These are phyloP conservation scores for Emmonsia crescens DNA, from an alignment of 2,329 filamentous ascomycete genomes.

Conservation along the genomic window DNA sequence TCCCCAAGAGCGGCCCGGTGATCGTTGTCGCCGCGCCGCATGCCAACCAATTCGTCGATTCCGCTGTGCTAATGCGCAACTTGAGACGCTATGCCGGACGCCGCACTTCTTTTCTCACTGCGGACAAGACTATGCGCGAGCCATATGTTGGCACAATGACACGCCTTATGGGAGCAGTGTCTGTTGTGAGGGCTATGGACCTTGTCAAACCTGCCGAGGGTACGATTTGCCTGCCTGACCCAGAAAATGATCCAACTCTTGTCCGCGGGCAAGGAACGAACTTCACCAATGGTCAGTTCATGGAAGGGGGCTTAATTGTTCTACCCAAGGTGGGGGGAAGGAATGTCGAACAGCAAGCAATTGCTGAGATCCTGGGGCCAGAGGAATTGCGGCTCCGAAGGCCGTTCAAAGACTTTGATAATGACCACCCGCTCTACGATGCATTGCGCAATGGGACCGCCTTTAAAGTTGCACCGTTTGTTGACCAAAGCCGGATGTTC, in stretches of 20 bases:
- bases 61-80: slow-evolving; percentile 69
- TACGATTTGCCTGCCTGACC: slow-evolving; percentile 67
- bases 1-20: slow-evolving; percentile 66
- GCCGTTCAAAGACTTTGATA: slow-evolving; percentile 59
- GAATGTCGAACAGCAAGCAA: slow-evolving; percentile 59
- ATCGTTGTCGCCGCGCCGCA: slow-evolving; percentile 84
- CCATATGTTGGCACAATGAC: slow-evolving; percentile 71
- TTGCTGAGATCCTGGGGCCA: slow-evolving; percentile 59
- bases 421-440: slow-evolving; percentile 41
- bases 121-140: slow-evolving; percentile 75
- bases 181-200: slow-evolving; percentile 73
- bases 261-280: slow-evolving; percentile 62
- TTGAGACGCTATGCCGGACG: slow-evolving; percentile 67
- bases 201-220: slow-evolving; percentile 61
- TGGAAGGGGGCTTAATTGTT: slow-evolving; percentile 64
- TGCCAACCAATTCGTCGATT: slow-evolving; percentile 85
- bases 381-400: slow-evolving; percentile 69
- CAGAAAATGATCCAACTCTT: slow-evolving; percentile 62
- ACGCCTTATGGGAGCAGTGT: slow-evolving; percentile 65
- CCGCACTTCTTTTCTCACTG: slow-evolving; percentile 70
- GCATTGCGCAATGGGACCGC: slow-evolving; percentile 46
- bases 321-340: slow-evolving; percentile 61
- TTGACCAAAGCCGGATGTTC: slow-evolving; percentile 77
- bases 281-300: slow-evolving; percentile 56
- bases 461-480: slow-evolving; percentile 70